Evolutionary conservation across 1,284 basidiomycete species (phyloP).

Genomic region (Rhizoctonia solani): DNA sequence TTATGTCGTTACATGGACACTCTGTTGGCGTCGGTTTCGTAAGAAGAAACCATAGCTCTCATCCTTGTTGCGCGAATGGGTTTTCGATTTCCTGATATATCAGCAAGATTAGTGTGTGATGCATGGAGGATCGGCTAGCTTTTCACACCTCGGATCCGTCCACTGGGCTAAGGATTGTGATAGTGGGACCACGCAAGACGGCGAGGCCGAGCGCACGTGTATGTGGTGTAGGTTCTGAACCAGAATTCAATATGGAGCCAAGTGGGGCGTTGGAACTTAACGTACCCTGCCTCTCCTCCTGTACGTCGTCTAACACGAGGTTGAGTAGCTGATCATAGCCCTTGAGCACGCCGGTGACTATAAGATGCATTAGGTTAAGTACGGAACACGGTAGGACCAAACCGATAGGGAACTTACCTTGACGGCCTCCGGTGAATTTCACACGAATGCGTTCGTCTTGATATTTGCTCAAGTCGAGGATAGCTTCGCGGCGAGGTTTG

Average conservation of each 20-base stretch:
- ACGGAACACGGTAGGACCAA: not conserved
- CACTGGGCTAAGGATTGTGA: conserved; percentile 89
- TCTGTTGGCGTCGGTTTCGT: not conserved
- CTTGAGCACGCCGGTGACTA: conserved; percentile 91
- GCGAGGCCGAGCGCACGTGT: conserved; percentile 77
- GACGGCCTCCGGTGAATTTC: conserved; percentile 95
- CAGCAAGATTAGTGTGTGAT: not conserved
- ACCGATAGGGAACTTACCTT: conserved; percentile 76
- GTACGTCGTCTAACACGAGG: conserved; percentile 89
- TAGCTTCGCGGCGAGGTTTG: conserved; percentile 92
- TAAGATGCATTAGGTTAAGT: conserved; percentile 29
- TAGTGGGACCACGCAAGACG: conserved; percentile 89
- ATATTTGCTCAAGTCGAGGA: conserved; percentile 94
- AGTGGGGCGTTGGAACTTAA: conserved; percentile 33
- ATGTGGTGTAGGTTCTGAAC: conserved; percentile 64
- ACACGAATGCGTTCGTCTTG: conserved; percentile 90
- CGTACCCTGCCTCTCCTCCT: conserved; percentile 73
- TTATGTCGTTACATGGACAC: not conserved
- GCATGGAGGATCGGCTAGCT: not conserved
- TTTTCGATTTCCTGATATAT: conserved; percentile 69
- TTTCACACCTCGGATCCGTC: conserved; percentile 74
- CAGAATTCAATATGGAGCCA: conserved; percentile 28
- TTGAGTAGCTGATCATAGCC: conserved; percentile 97
- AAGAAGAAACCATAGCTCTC: not conserved
- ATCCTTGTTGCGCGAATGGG: conserved; percentile 58